These are phyloP conservation scores for Erigeron philadelphicus DNA, from an alignment of 140 eudicot genomes.

Conservation along the genomic window DNA sequence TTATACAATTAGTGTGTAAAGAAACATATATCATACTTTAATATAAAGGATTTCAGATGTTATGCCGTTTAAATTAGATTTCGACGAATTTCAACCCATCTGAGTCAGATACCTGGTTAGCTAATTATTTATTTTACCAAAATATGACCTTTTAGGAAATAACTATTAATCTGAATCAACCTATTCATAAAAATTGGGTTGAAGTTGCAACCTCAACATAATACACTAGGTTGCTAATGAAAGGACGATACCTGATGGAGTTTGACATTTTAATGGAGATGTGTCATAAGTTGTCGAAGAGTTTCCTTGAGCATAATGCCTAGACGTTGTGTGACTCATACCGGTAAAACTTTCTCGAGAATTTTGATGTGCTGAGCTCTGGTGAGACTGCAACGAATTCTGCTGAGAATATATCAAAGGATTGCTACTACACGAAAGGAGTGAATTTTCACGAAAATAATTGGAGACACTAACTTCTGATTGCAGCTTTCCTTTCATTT, in stretches of 20 bases:
- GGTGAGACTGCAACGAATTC: constrained; percentile 21
- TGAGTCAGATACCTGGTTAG: background rate
- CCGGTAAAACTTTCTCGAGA: constrained; percentile 24
- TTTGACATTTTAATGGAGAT: constrained; percentile 27
- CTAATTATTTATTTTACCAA: no score
- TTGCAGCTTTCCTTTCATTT: constrained; percentile 44
- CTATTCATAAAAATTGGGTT: background rate
- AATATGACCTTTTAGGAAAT: no score
- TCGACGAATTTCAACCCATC: background rate
- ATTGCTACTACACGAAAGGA: constrained; percentile 2
- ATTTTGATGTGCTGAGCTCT: constrained; percentile 20
- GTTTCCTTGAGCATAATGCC: constrained; percentile 8
- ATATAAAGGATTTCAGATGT: no score
- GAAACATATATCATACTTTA: no score
- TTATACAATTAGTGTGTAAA: no score
- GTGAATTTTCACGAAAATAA: constrained; percentile 19
- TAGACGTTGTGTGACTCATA: constrained; percentile 17
- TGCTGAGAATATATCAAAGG: constrained; percentile 22
- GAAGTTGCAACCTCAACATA: constrained; percentile 2
- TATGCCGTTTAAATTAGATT: no score
- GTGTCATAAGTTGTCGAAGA: background rate
- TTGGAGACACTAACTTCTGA: constrained; percentile 21
- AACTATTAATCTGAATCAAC: no score
- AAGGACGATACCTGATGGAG: constrained; percentile 37
- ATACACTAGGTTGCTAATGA: constrained; percentile 4